Evolutionary conservation across 2,329 filamentous ascomycete species (phyloP), one percentile per base, ranked within the genome.

Genomic region (Aureobasidium uvarum): DNA sequence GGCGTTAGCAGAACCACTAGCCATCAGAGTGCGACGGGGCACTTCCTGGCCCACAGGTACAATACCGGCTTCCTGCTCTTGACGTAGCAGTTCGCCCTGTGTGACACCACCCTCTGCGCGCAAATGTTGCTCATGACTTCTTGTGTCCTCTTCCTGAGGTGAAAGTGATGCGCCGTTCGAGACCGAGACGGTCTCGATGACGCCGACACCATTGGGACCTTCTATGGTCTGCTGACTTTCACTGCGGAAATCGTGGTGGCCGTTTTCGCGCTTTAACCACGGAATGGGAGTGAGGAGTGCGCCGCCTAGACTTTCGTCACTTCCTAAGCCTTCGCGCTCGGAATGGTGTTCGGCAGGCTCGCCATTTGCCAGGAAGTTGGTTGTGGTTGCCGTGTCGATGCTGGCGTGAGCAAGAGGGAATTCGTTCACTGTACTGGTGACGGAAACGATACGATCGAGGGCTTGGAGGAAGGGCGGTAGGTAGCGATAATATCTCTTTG

Each of bases 211-310:
- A 71, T 92, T 91, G 1, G 90, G 90, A 0, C 90, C 90, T 60
- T 93, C 89, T 39, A 93, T 90, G 18, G 89, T 92, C 78, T 92
- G 88, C 0, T 89, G 92, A 74, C 85, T 87, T 74, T 93, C 89
- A 43, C 88, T 91, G 69, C 85, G 85, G 23, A 90, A 80, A 71
- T 89, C 86, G 36, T 72, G 67, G 66, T 75, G 72, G 65, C 77
- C 73, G 31, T 68, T 68, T 3, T 67, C 69, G 41, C 52, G 52
- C 16, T 72, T 68, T 59, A 98, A 80, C 95, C 95, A 99, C 0
- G 93, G 91, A 66, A 99, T 98, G 0, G 94, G 95, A 0, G 94
- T 98, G 58, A 99, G 81, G 20, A 97, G 81, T 0, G 95, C 95
- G 7, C 95, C 95, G 25, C 94, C 94, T 1, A 98, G 81, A 14